Conservation (phyloP, 352 stramenopile species). For the Pythium folliculosum region DNA sequence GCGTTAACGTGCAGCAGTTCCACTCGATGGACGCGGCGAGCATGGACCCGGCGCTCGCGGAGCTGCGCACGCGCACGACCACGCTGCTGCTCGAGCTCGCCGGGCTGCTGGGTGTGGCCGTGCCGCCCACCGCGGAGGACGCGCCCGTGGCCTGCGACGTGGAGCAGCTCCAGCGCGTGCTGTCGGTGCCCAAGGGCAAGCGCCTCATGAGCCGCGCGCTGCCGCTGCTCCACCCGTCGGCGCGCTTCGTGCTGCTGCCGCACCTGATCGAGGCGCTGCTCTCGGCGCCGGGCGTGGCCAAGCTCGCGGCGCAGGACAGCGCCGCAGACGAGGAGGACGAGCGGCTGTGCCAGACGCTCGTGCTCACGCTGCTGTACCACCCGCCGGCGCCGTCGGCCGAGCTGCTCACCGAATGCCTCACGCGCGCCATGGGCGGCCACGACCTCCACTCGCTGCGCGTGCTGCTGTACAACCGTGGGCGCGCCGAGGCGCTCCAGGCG, state of each 20-base stretch:
- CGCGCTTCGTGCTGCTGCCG: conserved; percentile 75
- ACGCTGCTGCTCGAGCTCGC: conserved; percentile 71
- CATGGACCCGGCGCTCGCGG: conserved; percentile 71
- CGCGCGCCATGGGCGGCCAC: conserved; percentile 59
- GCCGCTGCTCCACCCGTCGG: conserved; percentile 76
- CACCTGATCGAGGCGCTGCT: conserved; percentile 68
- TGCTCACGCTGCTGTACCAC: conserved; percentile 81
- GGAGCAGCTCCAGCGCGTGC: conserved; percentile 55
- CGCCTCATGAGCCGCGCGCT: conserved; percentile 75
- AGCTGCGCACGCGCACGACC: conserved; percentile 69
- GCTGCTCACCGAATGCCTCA: conserved; percentile 65
- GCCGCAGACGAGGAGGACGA: conserved; percentile 51
- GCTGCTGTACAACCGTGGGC: conserved; percentile 78
- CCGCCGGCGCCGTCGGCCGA: conserved; percentile 66
- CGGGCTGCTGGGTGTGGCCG: conserved; percentile 54
- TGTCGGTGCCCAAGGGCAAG: conserved; percentile 69
- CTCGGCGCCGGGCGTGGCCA: conserved; percentile 40
- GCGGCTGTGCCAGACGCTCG: conserved; percentile 74
- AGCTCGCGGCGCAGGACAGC: conserved; percentile 5
- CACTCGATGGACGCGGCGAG: conserved; percentile 71
- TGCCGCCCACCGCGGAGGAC: neutral
- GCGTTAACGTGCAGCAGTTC: conserved; percentile 86
- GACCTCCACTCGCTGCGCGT: conserved; percentile 55
- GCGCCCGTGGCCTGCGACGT: conserved; percentile 50
- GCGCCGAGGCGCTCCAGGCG: conserved; percentile 70